Evolutionary conservation across 345 rosid species (phyloP).

Genomic region (Eucalyptus pauciflora): DNA sequence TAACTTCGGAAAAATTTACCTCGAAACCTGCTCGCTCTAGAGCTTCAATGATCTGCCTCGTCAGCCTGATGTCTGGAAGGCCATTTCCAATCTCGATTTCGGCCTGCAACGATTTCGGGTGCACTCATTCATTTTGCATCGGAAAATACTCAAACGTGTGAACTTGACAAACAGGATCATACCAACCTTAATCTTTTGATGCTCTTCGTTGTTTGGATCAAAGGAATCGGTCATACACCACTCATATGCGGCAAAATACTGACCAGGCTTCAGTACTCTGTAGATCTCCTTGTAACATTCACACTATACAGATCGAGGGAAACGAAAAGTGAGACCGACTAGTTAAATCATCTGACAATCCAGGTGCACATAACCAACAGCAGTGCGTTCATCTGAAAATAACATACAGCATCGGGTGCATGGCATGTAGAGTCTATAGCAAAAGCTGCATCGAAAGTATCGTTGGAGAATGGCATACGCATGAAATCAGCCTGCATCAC

Average conservation of each 20-base stretch:
- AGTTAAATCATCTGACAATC: neutral
- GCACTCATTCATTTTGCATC: neutral
- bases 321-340: neutral
- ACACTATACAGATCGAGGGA: neutral
- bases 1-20: neutral
- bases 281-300: slow-evolving; percentile 92
- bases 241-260: slow-evolving; percentile 77
- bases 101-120: neutral
- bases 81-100: neutral
- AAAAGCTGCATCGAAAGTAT: neutral
- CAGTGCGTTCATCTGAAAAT: neutral
- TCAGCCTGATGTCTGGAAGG: neutral
- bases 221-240: slow-evolving; percentile 76
- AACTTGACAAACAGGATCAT: neutral
- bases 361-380: neutral
- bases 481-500: neutral
- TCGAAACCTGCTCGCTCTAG: neutral
- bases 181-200: slow-evolving; percentile 66
- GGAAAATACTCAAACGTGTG: neutral
- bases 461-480: neutral
- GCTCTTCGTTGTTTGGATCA: slow-evolving; percentile 60
- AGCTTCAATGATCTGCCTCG: neutral
- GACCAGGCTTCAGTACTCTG: slow-evolving; percentile 91
- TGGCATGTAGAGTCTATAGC: neutral
- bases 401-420: neutral